Evolutionary conservation across 192 early-diverging fungal genomes (phyloP), one percentile per base, ranked within the genome.

Genomic region (Diversispora eburnea): DNA sequence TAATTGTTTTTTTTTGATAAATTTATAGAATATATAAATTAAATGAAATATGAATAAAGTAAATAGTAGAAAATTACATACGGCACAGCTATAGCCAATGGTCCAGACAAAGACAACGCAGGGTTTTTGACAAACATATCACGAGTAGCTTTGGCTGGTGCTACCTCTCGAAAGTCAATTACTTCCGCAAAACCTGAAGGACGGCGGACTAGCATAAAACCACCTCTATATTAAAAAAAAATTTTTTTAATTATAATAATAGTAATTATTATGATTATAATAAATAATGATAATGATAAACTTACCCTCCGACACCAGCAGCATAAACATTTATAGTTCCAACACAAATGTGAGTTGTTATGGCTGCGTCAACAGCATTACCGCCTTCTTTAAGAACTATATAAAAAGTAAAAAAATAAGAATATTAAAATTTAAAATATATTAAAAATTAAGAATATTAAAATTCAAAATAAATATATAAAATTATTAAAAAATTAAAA

Each of bases 271-370:
- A 51, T 42, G n/a, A n/a, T n/a, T n/a, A n/a, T 17, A 45, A 46
- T 22, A 8, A 33, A 13, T 54, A 54, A 54, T 54, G 12, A 54
- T 54, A 54, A 13, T 54, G 12, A 13, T 13, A 54, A 54, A 5
- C 60, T 56, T 79, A 82, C 80, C 80, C 94, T 49, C 96, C 94
- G 62, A 98, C 92, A 41, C 96, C 96, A 20, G 89, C 88, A 17
- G 91, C 88, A 79, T 93, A 95, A 49, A 84, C 89, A 76, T 96
- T 91, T 33, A 95, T 87, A 17, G 91, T 86, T 57, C 94, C 96
- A 67, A 95, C 85, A 75, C 95, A 97, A 15, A 95, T 84, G 5
- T 90, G 85, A 51, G 93, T 87, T 2, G 94, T 94, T 49, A 98
- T 87, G 12, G 93, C 89, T 0, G 94, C 89, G 78, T 98, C 96